Evolutionary conservation across 2,329 filamentous ascomycete species (phyloP).

Genomic region (Exophiala oligosperma): DNA sequence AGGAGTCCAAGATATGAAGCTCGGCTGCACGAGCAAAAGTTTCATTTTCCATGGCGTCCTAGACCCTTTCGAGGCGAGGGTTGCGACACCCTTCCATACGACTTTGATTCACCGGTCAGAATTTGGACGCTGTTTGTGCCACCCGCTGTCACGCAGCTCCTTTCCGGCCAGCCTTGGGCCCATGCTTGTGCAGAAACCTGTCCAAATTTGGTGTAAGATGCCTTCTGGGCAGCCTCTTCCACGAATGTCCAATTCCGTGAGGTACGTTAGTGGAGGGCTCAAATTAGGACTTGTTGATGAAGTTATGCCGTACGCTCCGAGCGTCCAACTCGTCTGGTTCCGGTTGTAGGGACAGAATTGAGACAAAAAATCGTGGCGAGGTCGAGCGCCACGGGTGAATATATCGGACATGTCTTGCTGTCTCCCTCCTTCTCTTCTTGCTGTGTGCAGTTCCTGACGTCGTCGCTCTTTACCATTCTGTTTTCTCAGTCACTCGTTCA

Average conservation of each 20-base stretch:
- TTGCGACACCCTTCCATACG: not conserved
- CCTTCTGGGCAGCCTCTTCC: not conserved
- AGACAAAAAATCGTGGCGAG: not conserved
- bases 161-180: not conserved
- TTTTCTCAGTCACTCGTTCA: conserved; percentile 25
- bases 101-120: not conserved
- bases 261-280: not conserved
- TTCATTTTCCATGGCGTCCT: not conserved
- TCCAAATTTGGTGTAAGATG: not conserved
- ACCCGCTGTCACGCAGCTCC: not conserved
- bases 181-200: not conserved
- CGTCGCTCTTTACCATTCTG: conserved; percentile 6
- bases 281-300: not conserved
- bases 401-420: not conserved
- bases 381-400: not conserved
- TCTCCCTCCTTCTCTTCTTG: conserved; percentile 1
- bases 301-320: not conserved
- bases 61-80: not conserved
- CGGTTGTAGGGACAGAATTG: not conserved
- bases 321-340: not conserved
- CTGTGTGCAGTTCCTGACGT: conserved; percentile 14
- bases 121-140: not conserved
- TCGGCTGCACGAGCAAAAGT: not conserved
- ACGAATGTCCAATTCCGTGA: not conserved
- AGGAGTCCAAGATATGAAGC: not conserved